phyloP scores from a whole-genome alignment of 371 early-diverging fungal species.

The Haplosporangium sp. region DNA sequence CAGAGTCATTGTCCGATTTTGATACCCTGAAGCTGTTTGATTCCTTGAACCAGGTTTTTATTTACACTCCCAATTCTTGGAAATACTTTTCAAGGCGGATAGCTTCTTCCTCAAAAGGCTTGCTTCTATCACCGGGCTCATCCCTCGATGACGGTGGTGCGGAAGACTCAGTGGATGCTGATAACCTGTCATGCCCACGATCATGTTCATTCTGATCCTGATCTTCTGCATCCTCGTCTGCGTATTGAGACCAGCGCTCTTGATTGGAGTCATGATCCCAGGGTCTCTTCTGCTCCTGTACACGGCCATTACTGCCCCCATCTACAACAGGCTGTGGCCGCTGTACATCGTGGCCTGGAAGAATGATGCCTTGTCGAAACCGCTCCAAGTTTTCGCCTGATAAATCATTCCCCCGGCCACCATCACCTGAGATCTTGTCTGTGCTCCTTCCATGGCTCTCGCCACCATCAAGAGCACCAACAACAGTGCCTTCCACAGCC shows the following conservation, averaged over 20 bases:
- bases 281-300: background rate
- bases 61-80: constrained; percentile 3
- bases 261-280: background rate
- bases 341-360: constrained; percentile 12
- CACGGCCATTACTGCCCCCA: background rate
- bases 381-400: constrained; percentile 26
- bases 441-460: background rate
- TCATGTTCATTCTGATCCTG: background rate
- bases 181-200: background rate
- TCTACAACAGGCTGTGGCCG: background rate
- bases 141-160: background rate
- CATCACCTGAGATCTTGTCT: background rate
- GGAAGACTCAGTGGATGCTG: background rate
- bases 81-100: constrained; percentile 17
- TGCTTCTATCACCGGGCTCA: background rate
- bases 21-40: background rate
- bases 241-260: background rate
- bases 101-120: constrained; percentile 30
- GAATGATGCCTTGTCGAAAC: constrained; percentile 42
- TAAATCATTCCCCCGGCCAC: constrained; percentile 1
- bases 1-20: background rate
- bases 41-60: background rate
- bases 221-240: constrained; percentile 6
- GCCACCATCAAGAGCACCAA: background rate
- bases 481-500: constrained; percentile 1